These are phyloP conservation scores for Phytophthora ramorum DNA, from an alignment of 352 stramenopile species.

Conservation along the genomic window DNA sequence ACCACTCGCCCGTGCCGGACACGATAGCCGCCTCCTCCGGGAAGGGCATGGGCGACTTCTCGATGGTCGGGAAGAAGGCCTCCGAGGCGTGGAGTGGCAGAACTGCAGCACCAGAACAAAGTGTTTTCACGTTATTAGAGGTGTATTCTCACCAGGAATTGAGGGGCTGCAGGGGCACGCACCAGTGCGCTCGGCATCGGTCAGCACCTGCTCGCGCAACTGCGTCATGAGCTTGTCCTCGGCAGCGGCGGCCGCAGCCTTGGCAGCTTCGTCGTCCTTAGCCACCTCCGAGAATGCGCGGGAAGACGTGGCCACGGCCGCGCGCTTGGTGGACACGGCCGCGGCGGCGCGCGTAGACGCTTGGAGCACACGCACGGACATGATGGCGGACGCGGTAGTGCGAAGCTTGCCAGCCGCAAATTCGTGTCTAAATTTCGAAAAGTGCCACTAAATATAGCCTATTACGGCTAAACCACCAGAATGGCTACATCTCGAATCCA, in stretches of 20 bases:
- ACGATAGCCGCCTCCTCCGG: conserved; percentile 71
- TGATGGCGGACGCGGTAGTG: conserved; percentile 14
- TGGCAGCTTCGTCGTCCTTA: conserved; percentile 50
- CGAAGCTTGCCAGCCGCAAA: conserved; percentile 31
- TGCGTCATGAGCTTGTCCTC: conserved; percentile 59
- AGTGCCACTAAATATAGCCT: conserved; percentile 18
- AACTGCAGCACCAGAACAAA: conserved; percentile 41
- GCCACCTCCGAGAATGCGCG: conserved; percentile 57
- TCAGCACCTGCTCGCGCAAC: conserved; percentile 57
- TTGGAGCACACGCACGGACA: conserved; percentile 55
- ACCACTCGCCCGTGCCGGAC: conserved; percentile 71
- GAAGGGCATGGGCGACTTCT: conserved; percentile 61
- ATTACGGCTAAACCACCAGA: conserved; percentile 19
- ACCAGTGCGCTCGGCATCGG: conserved; percentile 66
- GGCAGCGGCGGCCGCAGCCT: conserved; percentile 38
- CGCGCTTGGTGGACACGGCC: conserved; percentile 17
- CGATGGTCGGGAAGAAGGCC: conserved; percentile 51
- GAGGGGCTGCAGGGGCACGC: conserved; percentile 1
- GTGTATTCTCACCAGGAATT: neutral
- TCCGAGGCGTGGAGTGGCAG: conserved; percentile 69
- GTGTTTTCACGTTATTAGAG: neutral
- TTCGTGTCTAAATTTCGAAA: conserved; percentile 18
- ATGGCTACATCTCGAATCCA: neutral
- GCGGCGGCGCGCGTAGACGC: conserved; percentile 26
- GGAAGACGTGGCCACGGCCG: conserved; percentile 14